Conservation (phyloP, 768 basidiomycete genomes). For the Trametes cinnabarina region DNA sequence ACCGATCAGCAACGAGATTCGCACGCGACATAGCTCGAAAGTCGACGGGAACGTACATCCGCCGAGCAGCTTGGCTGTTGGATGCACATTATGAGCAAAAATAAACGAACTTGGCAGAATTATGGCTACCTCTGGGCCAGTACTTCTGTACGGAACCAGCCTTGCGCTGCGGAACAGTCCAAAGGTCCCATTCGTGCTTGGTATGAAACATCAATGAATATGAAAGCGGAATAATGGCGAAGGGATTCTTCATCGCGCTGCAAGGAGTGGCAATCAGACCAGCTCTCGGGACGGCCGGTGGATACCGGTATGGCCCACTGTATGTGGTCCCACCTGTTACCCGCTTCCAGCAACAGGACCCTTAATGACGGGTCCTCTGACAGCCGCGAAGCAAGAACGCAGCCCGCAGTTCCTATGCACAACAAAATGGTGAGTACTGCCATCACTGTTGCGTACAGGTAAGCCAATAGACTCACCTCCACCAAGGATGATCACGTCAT, state of each 20-base stretch:
- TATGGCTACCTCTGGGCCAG: slow-evolving; percentile 62
- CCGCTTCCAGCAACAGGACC: slow-evolving; percentile 60
- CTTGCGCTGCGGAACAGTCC: slow-evolving; percentile 54
- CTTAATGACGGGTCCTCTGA: slow-evolving; percentile 52
- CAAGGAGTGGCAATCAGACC: too few relatives aligned
- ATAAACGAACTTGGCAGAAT: too few relatives aligned
- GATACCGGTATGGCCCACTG: too few relatives aligned
- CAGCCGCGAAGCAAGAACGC: slow-evolving; percentile 57
- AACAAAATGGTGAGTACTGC: too few relatives aligned
- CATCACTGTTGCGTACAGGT: too few relatives aligned
- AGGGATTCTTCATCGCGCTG: slow-evolving; percentile 13
- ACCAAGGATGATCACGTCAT: slow-evolving; percentile 38
- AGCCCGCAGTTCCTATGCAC: slow-evolving; percentile 54
- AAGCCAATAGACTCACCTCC: slow-evolving; percentile 28
- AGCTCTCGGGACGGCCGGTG: too few relatives aligned
- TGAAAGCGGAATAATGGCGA: slow-evolving; percentile 19
- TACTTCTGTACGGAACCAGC: slow-evolving; percentile 47
- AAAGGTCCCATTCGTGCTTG: slow-evolving; percentile 51
- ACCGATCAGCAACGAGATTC: too few relatives aligned
- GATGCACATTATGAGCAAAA: too few relatives aligned
- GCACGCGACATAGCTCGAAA: background rate
- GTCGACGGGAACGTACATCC: slow-evolving; percentile 51
- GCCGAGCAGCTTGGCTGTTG: slow-evolving; percentile 62
- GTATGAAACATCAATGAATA: slow-evolving; percentile 39
- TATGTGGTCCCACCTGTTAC: slow-evolving; percentile 60